Base-by-base conservation (phyloP, 1,284 basidiomycete species). In the Malassezia caprae region DNA sequence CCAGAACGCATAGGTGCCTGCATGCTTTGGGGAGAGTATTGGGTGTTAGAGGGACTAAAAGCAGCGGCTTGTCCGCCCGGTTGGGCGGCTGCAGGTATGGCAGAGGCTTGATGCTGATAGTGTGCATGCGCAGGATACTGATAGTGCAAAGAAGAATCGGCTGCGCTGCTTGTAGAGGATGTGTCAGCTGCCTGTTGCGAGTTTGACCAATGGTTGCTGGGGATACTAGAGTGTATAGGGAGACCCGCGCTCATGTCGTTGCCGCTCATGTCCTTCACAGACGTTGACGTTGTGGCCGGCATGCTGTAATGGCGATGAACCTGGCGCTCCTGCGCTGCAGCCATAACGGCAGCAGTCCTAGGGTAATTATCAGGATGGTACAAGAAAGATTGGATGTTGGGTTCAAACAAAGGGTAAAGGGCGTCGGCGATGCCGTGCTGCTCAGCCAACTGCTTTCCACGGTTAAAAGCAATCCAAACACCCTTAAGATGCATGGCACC, bases 401-500 rank as follows among this genome's bases (percentile, higher is more conserved):
- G 58, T 61, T 74, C 72, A 50, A 74, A 74, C 17, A 74, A 63
- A n/a, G 72, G 72, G 55, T 73, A 74, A 40, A 74, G 63, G 17
- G 63, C 60, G 17, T 71, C 70, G 39, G 64, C 59, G 40, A 74
- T 74, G 27, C 67, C 64, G 48, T 74, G 69, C 58, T 69, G 65
- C 56, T 73, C 70, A 10, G 72, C 70, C 23, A 74, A 62, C 53
- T 69, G 64, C 59, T 72, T 74, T 49, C 61, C 72, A 30, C 71
- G 67, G 17, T 61, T 62, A 37, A 74, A 74, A 21, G 67, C 67
- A 51, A 74, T 74, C 72, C 72, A 74, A n/a, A 74, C 72, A 40
- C 72, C 72, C 58, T 74, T 74, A 32, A 74, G 63, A 45, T 73
- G 70, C 70, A 74, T 73, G 15, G 72, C 69, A 28, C 72, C 70